A percentile compares a stretch with the other conserved stretches of the same genome.
Evolutionary conservation across 176 grass and related monocot genomes (phyloP).

Genomic region (Cenchrus americanus): DNA sequence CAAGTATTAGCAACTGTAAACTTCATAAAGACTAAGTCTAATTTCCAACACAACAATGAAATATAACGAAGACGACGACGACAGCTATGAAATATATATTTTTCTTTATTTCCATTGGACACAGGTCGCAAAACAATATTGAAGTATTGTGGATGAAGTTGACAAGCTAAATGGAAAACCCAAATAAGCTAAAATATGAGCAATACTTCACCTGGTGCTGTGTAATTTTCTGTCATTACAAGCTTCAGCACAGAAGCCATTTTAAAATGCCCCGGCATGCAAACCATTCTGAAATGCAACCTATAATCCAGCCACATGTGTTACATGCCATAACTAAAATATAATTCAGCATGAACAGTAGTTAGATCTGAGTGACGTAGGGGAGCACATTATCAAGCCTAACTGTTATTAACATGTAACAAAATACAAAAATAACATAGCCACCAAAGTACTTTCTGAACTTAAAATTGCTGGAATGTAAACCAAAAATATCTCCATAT

Average conservation of each 20-base stretch:
- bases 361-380: conserved; percentile 14
- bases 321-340: conserved; percentile 13
- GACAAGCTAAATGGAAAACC: conserved; percentile 18
- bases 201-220: conserved; percentile 58
- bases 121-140: background rate
- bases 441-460: background rate
- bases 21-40: background rate
- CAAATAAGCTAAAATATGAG: conserved; percentile 23
- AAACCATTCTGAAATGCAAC: conserved; percentile 75
- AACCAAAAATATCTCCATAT: background rate
- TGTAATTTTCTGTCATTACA: conserved; percentile 63
- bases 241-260: conserved; percentile 79
- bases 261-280: conserved; percentile 70
- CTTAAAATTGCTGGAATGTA: background rate
- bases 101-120: background rate
- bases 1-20: background rate
- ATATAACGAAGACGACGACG: background rate
- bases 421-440: conserved; percentile 1
- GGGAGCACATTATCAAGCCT: background rate
- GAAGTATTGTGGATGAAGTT: conserved; percentile 10
- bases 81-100: background rate
- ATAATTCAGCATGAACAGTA: background rate
- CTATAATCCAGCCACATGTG: conserved; percentile 41
- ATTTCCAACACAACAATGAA: background rate
- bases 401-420: background rate